phyloP scores from a whole-genome alignment of 176 grass and related monocot genomes.

The Triticum urartu region DNA sequence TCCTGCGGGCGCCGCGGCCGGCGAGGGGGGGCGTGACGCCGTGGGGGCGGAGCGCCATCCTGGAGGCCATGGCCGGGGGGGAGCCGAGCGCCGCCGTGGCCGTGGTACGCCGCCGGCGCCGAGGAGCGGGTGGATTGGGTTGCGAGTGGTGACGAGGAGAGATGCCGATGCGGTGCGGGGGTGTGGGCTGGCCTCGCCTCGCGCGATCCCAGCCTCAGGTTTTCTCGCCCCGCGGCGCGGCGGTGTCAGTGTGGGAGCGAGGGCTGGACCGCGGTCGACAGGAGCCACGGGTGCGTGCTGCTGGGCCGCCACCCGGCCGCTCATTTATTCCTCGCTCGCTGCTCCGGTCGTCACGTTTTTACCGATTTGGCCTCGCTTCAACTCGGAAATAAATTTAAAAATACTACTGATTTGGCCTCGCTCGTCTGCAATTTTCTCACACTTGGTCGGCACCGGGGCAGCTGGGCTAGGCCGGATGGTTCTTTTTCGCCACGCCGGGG shows the following conservation, averaged over 20 bases:
- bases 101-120: not conserved
- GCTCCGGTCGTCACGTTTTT: not conserved
- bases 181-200: not conserved
- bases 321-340: constrained; percentile 3
- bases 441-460: not conserved
- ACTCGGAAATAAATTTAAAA: no score
- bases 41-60: constrained; percentile 55
- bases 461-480: not conserved
- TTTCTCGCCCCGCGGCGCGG: not conserved
- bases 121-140: not conserved
- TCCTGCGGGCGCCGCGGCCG: not conserved
- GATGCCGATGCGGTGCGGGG: constrained; percentile 29
- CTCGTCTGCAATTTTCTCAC: not conserved
- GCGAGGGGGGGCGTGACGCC: constrained; percentile 39
- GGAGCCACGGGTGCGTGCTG: not conserved
- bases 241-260: not conserved
- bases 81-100: not conserved
- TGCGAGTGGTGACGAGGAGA: not conserved
- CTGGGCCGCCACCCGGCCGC: not conserved
- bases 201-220: constrained; percentile 44
- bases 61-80: constrained; percentile 16
- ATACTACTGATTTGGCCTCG: constrained; percentile 7
- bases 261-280: not conserved
- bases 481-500: not conserved
- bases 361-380: constrained; percentile 12